Conservation (phyloP, 805 yeast genomes). For the Barnettozyma botsteinii region DNA sequence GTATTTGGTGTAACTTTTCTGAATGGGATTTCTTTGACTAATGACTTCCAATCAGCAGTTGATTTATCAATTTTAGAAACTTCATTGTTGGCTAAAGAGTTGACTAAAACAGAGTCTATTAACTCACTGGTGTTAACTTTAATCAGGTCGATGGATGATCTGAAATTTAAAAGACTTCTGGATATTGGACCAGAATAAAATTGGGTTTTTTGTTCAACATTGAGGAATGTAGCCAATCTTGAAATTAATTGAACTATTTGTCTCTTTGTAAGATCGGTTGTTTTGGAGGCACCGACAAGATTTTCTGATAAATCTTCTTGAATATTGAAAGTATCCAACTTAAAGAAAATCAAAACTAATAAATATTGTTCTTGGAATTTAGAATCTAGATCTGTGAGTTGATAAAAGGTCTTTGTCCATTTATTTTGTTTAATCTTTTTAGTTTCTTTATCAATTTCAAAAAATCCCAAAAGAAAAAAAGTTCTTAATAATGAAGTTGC, state of each 20-base stretch:
- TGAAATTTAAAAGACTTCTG: constrained; percentile 55
- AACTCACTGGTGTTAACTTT: constrained; percentile 46
- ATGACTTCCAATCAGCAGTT: constrained; percentile 51
- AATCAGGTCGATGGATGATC: constrained; percentile 56
- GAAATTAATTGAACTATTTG: constrained; percentile 37
- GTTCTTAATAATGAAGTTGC: constrained; percentile 52
- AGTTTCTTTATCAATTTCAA: constrained; percentile 18
- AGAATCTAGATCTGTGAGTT: constrained; percentile 27
- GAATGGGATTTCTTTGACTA: constrained; percentile 60
- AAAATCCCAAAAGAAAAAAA: constrained; percentile 45
- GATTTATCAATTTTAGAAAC: constrained; percentile 45
- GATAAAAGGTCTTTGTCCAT: constrained; percentile 46
- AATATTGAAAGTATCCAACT: constrained; percentile 36
- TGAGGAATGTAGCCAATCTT: constrained; percentile 43
- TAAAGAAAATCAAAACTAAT: constrained; percentile 42
- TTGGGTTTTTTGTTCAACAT: constrained; percentile 43
- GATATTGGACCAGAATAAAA: constrained; percentile 69
- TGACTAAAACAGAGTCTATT: constrained; percentile 46
- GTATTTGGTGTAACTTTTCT: constrained; percentile 51
- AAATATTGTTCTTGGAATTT: constrained; percentile 37
- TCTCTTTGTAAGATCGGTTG: constrained; percentile 25
- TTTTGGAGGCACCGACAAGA: constrained; percentile 35
- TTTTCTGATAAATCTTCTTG: constrained; percentile 31
- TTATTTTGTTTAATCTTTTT: constrained; percentile 34
- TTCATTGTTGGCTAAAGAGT: constrained; percentile 50